Percentiles rank a stretch among this genome's conserved stretches.
Conservation (phyloP, 2,329 filamentous ascomycete genomes). For the Fusarium sp. region DNA sequence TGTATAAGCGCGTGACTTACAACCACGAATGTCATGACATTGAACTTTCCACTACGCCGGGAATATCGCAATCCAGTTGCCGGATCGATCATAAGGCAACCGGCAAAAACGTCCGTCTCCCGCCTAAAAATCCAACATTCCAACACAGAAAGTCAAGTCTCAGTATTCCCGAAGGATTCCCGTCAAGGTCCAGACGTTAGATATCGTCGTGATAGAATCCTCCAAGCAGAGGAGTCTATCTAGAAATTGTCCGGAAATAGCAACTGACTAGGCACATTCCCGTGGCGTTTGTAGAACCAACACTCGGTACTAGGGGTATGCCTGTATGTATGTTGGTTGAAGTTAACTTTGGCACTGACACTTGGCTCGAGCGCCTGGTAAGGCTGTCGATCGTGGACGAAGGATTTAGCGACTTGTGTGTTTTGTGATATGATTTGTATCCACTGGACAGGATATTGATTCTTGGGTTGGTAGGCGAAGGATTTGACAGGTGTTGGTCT, state of each 20-base stretch:
- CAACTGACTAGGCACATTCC: neutral
- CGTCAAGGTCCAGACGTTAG: neutral
- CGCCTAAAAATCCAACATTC: too few species aligned
- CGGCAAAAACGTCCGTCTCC: neutral
- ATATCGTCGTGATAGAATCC: neutral
- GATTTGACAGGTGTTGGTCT: neutral
- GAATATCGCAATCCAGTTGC: neutral
- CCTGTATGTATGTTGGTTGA: neutral
- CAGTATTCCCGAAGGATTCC: neutral
- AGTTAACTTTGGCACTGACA: neutral
- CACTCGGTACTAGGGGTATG: neutral
- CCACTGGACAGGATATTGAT: neutral
- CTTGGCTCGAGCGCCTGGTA: slow-evolving; percentile 10
- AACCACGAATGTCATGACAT: neutral
- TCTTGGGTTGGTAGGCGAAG: neutral
- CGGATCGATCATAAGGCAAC: neutral
- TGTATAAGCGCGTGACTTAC: neutral
- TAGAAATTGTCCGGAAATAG: neutral
- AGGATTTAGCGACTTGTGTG: slow-evolving; percentile 4
- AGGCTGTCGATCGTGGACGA: neutral
- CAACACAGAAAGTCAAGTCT: neutral
- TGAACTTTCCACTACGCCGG: neutral
- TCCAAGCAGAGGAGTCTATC: neutral
- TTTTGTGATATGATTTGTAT: neutral
- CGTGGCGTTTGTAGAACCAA: neutral